Percentiles rank a stretch among this genome's conserved stretches.
Conservation (phyloP, 257 asterid species). For the Oldenlandia corymbosa region DNA sequence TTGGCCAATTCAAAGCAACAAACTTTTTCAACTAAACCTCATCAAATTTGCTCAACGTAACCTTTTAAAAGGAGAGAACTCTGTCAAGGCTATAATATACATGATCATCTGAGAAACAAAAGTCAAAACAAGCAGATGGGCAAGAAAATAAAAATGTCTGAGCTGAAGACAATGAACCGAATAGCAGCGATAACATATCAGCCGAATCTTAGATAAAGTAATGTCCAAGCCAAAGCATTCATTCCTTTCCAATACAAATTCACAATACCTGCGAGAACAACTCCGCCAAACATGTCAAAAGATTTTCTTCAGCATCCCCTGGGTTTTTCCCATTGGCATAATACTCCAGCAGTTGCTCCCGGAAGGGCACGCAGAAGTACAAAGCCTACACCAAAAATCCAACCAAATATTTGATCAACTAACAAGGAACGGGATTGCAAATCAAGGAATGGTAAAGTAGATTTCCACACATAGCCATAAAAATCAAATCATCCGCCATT, state of each 20-base stretch:
- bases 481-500: neutral
- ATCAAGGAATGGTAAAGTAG: neutral
- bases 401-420: neutral
- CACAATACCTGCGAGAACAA: constrained; percentile 69
- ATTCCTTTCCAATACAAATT: neutral
- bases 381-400: constrained; percentile 48
- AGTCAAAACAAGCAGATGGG: neutral
- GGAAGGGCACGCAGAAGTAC: constrained; percentile 85
- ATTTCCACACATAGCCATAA: neutral
- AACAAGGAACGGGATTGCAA: neutral
- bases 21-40: neutral
- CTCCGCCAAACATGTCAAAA: constrained; percentile 85
- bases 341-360: constrained; percentile 75
- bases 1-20: neutral
- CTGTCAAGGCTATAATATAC: neutral
- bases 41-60: neutral
- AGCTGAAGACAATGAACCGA: no score
- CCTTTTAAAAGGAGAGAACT: neutral
- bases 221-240: neutral
- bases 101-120: neutral
- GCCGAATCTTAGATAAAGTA: neutral
- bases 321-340: constrained; percentile 51
- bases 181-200: neutral
- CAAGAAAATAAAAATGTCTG: neutral
- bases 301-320: constrained; percentile 70